A percentile compares a stretch with the other conserved stretches of the same genome.
These are phyloP conservation scores for Mychonastes homosphaera DNA, from an alignment of 139 green algal genomes.

Conservation along the genomic window DNA sequence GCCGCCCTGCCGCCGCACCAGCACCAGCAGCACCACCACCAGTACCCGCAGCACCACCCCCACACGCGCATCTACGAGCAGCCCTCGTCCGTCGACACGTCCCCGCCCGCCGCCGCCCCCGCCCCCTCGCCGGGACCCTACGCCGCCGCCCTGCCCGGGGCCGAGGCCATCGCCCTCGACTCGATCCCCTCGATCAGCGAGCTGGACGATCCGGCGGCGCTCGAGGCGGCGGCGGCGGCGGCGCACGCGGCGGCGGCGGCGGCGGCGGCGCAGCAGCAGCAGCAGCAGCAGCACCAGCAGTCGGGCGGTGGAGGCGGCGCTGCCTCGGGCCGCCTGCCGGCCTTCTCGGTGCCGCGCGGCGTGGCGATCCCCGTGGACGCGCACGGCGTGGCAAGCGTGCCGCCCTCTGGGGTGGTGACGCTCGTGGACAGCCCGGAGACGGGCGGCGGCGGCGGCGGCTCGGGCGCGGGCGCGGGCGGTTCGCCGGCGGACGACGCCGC, in stretches of 20 bases:
- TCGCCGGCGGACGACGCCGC: constrained; percentile 12
- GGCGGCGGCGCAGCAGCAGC: background rate
- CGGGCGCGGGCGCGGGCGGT: background rate
- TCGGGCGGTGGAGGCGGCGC: background rate
- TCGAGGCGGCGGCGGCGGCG: background rate
- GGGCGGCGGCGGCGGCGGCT: background rate
- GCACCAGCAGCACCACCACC: too few relatives aligned
- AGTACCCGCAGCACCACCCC: too few relatives aligned
- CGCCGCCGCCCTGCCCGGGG: background rate
- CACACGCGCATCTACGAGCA: too few relatives aligned
- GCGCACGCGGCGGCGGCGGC: background rate
- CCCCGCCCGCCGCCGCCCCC: background rate
- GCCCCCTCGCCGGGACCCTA: background rate
- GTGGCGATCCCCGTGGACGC: background rate
- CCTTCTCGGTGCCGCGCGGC: too few relatives aligned
- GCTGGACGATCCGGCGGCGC: background rate
- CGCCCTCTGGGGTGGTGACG: background rate
- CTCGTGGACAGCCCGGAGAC: constrained; percentile 13
- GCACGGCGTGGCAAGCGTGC: background rate
- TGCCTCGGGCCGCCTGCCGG: background rate
- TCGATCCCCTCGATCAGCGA: background rate
- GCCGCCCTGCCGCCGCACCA: too few relatives aligned
- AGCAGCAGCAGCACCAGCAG: constrained; percentile 9
- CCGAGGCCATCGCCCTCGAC: background rate
- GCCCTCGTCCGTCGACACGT: too few relatives aligned